These are phyloP conservation scores for Podospora pseudopauciseta DNA, from an alignment of 495 filamentous ascomycete species.

Conservation along the genomic window DNA sequence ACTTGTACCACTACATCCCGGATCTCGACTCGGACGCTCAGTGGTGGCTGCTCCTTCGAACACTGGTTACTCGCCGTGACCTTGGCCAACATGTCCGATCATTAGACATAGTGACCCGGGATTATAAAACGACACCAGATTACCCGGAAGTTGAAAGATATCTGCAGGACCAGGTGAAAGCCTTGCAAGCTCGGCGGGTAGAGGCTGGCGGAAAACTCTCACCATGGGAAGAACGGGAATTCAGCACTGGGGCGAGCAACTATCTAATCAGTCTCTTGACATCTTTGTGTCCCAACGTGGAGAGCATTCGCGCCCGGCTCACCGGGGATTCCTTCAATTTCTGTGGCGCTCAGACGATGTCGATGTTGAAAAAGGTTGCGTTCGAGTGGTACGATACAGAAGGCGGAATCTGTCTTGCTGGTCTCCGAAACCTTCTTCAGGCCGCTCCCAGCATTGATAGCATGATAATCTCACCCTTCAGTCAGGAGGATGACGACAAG, in stretches of 20 bases:
- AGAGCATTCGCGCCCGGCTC: background rate
- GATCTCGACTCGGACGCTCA: background rate
- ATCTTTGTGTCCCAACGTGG: background rate
- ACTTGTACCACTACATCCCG: background rate
- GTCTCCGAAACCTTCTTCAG: background rate
- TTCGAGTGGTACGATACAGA: background rate
- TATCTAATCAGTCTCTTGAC: background rate
- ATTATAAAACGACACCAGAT: no score
- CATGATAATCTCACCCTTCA: background rate
- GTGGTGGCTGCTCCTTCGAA: background rate
- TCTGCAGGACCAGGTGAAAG: no score
- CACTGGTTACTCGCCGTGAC: background rate
- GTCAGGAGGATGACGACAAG: background rate
- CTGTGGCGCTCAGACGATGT: background rate
- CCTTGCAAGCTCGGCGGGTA: background rate
- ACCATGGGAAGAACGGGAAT: no score
- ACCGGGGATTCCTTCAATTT: background rate
- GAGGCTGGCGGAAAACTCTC: no score
- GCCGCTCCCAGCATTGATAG: background rate
- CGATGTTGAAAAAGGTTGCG: background rate
- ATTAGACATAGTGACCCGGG: background rate
- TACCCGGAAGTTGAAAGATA: background rate
- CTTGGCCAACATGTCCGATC: background rate
- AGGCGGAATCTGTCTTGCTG: background rate
- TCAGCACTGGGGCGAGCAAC: no score